Conservation (phyloP, 75 land plant species). For the Pinus tabuliformis region DNA sequence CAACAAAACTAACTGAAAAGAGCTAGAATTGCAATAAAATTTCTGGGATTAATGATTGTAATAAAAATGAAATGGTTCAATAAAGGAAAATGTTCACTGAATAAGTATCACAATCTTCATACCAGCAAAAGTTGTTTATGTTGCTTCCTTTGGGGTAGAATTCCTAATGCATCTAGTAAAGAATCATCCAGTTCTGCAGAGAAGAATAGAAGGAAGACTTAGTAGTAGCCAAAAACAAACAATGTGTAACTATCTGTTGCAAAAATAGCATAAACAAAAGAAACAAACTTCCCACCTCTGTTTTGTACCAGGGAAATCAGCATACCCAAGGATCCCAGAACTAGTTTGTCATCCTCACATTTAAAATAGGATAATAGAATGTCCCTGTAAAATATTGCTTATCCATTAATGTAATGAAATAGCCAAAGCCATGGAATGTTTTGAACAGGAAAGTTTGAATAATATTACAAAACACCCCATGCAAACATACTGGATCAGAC, state of each 20-base stretch:
- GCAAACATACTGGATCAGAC: background rate
- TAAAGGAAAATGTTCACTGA: background rate
- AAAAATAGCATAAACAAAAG: background rate
- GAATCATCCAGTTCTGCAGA: conserved; percentile 81
- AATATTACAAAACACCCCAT: background rate
- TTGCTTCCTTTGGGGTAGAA: conserved; percentile 92
- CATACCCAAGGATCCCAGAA: conserved; percentile 69
- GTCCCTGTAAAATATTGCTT: conserved; percentile 48
- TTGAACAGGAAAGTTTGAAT: background rate
- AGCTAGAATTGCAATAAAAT: background rate
- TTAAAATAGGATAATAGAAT: conserved; percentile 61
- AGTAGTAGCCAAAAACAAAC: background rate
- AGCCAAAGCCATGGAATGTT: background rate
- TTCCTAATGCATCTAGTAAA: conserved; percentile 93
- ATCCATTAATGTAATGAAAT: background rate
- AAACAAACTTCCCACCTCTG: conserved; percentile 50
- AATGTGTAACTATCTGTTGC: background rate
- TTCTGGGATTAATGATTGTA: background rate
- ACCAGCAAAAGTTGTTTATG: conserved; percentile 90
- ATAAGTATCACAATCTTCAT: conserved; percentile 13
- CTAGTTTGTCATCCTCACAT: conserved; percentile 61
- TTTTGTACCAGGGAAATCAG: conserved; percentile 82
- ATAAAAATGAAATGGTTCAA: background rate
- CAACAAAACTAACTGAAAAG: background rate
- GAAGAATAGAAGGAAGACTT: background rate